Percentiles rank a stretch among this genome's conserved stretches.
Evolutionary conservation across 805 yeast genomes (phyloP).

Genomic region (Candida endomychidarum): DNA sequence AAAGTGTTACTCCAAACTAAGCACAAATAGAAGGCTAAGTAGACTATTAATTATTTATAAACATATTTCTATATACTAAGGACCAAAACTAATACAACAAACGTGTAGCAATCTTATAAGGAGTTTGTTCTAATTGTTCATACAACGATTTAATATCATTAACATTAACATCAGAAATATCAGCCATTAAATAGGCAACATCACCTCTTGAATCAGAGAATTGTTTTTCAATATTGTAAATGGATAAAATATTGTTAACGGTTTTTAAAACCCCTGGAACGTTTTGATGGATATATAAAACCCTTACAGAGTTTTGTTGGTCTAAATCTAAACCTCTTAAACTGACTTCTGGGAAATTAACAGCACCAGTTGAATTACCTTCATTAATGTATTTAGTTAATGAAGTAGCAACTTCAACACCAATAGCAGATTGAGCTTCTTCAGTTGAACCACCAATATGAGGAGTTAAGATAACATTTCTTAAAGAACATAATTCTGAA

Average conservation of each 20-base stretch:
- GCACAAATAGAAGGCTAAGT: no score
- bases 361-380: constrained; percentile 93
- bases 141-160: constrained; percentile 83
- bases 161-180: constrained; percentile 79
- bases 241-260: constrained; percentile 91
- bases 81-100: constrained; percentile 81
- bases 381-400: constrained; percentile 91
- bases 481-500: constrained; percentile 73
- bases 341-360: constrained; percentile 97
- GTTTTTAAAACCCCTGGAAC: constrained; percentile 98
- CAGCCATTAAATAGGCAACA: constrained; percentile 97
- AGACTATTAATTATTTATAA: not conserved
- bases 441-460: constrained; percentile 99
- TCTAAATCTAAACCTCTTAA: constrained; percentile 85
- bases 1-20: no score
- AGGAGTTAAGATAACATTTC: constrained; percentile 91
- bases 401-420: constrained; percentile 88
- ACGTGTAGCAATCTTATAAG: constrained; percentile 88
- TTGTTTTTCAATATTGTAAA: constrained; percentile 96
- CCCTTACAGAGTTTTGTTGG: constrained; percentile 87
- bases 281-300: constrained; percentile 92
- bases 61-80: not conserved
- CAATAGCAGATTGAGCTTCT: constrained; percentile 97
- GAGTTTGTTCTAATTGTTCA: constrained; percentile 83
- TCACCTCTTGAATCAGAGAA: constrained; percentile 96